These are phyloP conservation scores for Globisporangium carolinianum DNA, from an alignment of 352 stramenopile species.

Conservation along the genomic window DNA sequence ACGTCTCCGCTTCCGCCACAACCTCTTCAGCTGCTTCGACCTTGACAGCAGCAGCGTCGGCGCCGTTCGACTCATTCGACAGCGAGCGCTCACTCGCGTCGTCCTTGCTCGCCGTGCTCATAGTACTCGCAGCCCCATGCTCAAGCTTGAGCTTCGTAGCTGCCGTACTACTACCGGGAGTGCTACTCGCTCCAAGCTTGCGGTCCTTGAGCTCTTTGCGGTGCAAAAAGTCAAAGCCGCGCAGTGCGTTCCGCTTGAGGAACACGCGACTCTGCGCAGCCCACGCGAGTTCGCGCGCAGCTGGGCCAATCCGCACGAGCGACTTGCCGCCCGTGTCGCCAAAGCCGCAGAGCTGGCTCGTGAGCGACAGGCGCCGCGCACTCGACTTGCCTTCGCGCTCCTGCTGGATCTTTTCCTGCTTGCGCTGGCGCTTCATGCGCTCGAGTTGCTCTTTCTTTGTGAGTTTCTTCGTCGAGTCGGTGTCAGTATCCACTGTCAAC, in stretches of 20 bases:
- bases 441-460: constrained; percentile 77
- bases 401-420: constrained; percentile 58
- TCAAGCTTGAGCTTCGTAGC: constrained; percentile 13
- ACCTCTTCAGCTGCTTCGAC: too few species aligned
- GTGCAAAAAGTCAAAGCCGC: constrained; percentile 69
- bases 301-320: constrained; percentile 50
- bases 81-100: too few species aligned
- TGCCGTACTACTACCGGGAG: too few species aligned
- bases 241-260: constrained; percentile 43
- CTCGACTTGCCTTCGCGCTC: constrained; percentile 63
- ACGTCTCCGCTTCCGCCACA: too few species aligned
- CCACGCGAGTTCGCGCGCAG: constrained; percentile 52
- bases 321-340: constrained; percentile 50
- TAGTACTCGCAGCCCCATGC: neutral
- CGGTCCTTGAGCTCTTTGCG: constrained; percentile 52
- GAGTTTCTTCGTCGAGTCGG: constrained; percentile 45
- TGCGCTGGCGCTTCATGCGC: constrained; percentile 57
- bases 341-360: constrained; percentile 40
- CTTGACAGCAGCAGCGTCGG: constrained; percentile 1
- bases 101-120: neutral
- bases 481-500: constrained; percentile 36
- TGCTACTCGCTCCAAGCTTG: constrained; percentile 7
- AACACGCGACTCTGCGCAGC: constrained; percentile 47
- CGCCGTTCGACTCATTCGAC: neutral
- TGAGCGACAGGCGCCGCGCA: constrained; percentile 52